Evolutionary conservation across 768 basidiomycete genomes (phyloP).

Genomic region (Tylopilus sp.): DNA sequence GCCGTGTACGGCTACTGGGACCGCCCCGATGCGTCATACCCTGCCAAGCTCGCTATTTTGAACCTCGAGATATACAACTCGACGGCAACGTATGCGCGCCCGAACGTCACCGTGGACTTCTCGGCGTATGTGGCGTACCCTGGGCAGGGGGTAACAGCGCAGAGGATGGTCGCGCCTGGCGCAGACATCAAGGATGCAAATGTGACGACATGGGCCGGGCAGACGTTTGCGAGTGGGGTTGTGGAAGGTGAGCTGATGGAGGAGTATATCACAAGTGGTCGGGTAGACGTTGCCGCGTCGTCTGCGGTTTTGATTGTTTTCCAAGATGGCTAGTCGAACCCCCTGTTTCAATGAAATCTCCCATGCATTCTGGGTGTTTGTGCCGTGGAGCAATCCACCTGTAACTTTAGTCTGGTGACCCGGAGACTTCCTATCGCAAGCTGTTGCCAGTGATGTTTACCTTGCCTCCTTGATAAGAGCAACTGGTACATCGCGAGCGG

Average conservation of each 20-base stretch:
- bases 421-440: no score
- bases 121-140: conserved; percentile 35
- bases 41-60: conserved; percentile 46
- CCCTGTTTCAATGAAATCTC: no score
- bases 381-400: no score
- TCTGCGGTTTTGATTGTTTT: conserved; percentile 34
- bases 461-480: no score
- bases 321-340: neutral
- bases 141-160: conserved; percentile 33
- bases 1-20: conserved; percentile 54
- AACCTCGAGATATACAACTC: conserved; percentile 52
- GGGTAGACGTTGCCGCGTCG: conserved; percentile 36
- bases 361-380: no score
- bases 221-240: conserved; percentile 39
- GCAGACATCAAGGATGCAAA: conserved; percentile 44
- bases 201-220: conserved; percentile 49
- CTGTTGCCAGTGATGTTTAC: no score
- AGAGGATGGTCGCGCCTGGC: conserved; percentile 44
- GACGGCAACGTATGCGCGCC: conserved; percentile 39
- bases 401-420: no score
- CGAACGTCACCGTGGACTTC: conserved; percentile 44
- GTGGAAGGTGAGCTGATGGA: conserved; percentile 37
- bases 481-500: no score
- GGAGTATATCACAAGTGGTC: conserved; percentile 34
- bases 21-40: conserved; percentile 28